Conservation (phyloP, 345 rosid species). For the Kernera saxatilis region DNA sequence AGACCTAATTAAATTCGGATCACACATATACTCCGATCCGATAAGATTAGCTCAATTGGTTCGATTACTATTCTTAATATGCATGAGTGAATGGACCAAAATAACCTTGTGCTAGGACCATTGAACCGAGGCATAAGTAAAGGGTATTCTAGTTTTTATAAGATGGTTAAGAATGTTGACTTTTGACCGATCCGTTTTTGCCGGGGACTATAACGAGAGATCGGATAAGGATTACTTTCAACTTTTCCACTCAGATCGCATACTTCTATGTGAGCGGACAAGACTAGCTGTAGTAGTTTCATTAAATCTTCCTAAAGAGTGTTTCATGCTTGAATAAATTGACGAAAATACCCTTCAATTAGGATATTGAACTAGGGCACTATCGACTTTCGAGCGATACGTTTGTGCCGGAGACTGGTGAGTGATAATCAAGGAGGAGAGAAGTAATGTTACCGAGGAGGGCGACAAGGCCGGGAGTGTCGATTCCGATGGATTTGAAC, state of each 20-base stretch:
- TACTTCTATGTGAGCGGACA: not conserved
- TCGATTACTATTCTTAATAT: not conserved
- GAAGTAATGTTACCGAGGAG: conserved; percentile 25
- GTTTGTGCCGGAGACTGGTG: not conserved
- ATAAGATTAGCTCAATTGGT: not conserved
- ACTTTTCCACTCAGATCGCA: not conserved
- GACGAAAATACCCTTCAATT: not conserved
- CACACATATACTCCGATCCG: not conserved
- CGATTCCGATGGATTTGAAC: conserved; percentile 69
- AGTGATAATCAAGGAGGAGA: not conserved
- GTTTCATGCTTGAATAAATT: not conserved
- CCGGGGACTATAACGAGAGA: not conserved
- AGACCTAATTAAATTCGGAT: not conserved
- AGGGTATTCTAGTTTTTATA: not conserved
- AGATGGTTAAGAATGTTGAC: not conserved
- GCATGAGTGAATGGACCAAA: not conserved
- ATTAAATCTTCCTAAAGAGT: not conserved
- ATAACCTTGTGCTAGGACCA: not conserved
- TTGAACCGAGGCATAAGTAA: not conserved
- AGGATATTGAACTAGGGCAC: not conserved
- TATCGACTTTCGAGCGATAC: not conserved
- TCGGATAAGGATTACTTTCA: not conserved
- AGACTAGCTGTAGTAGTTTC: not conserved
- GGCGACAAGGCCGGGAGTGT: conserved; percentile 80
- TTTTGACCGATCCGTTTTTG: not conserved